phyloP scores from a whole-genome alignment of 2,329 filamentous ascomycete species.

The Sphaceloma murrayae region DNA sequence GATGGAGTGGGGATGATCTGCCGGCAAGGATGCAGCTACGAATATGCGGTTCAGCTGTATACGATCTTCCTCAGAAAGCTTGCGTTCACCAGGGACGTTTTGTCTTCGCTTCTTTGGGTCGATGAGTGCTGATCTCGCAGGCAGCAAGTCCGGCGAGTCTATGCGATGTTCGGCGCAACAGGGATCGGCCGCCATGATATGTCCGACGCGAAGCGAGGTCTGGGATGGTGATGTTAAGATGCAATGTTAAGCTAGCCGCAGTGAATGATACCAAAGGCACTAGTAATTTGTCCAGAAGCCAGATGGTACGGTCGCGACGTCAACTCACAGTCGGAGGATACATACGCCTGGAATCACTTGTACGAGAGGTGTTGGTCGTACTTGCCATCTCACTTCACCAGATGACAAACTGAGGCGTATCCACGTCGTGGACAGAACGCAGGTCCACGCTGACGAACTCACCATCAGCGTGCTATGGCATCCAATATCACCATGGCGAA shows the following conservation, averaged over 20 bases:
- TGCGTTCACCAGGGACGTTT: background rate
- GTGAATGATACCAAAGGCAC: too few relatives aligned
- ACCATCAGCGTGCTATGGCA: too few relatives aligned
- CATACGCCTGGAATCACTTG: too few relatives aligned
- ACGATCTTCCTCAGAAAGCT: constrained; percentile 5
- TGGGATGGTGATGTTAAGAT: background rate
- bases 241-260: too few relatives aligned
- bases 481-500: too few relatives aligned
- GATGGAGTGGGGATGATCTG: constrained; percentile 27
- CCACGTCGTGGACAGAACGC: too few relatives aligned
- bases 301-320: too few relatives aligned
- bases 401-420: too few relatives aligned
- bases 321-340: background rate
- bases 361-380: too few relatives aligned
- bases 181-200: constrained; percentile 16
- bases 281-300: too few relatives aligned
- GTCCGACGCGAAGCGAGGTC: background rate
- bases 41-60: constrained; percentile 22
- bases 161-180: constrained; percentile 16
- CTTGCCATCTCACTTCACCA: too few relatives aligned
- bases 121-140: constrained; percentile 4
- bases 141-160: constrained; percentile 14
- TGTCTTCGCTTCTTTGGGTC: background rate
- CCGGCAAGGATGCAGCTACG: constrained; percentile 24
- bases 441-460: too few relatives aligned